A percentile compares a stretch with the other conserved stretches of the same genome.
These are phyloP conservation scores for Aspergillus brunneoviolaceus DNA, from an alignment of 2,329 filamentous ascomycete genomes.

Conservation along the genomic window DNA sequence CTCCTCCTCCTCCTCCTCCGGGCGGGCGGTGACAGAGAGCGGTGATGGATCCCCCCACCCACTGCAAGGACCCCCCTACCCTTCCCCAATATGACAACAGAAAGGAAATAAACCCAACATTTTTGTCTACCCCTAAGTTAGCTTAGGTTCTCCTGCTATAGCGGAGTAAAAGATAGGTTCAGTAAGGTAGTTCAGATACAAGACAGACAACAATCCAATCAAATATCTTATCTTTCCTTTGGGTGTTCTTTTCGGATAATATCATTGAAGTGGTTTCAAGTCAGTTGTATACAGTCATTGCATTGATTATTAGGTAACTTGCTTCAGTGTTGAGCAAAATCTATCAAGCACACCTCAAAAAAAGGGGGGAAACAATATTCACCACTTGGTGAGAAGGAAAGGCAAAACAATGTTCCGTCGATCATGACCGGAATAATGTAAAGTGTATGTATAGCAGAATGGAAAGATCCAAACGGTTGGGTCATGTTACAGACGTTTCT, in stretches of 20 bases:
- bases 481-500: slow-evolving; percentile 21
- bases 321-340: background rate
- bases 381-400: background rate
- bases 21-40: slow-evolving; percentile 21
- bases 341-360: background rate
- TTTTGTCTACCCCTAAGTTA: too few relatives aligned
- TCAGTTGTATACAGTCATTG: too few relatives aligned
- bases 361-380: background rate
- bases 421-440: slow-evolving; percentile 9
- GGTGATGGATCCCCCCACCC: background rate
- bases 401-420: slow-evolving; percentile 10
- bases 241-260: too few relatives aligned
- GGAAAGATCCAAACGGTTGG: slow-evolving; percentile 2
- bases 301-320: background rate
- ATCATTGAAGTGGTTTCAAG: too few relatives aligned
- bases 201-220: too few relatives aligned
- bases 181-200: background rate
- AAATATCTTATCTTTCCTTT: too few relatives aligned
- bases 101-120: too few relatives aligned
- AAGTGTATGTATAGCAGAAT: slow-evolving; percentile 15
- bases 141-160: too few relatives aligned
- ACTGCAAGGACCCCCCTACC: too few relatives aligned
- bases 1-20: slow-evolving; percentile 2
- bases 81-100: too few relatives aligned
- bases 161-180: too few relatives aligned